Percentiles rank a stretch among this genome's conserved stretches.
Evolutionary conservation across 2,329 filamentous ascomycete genomes (phyloP).

Genomic region (Phoma sp.): DNA sequence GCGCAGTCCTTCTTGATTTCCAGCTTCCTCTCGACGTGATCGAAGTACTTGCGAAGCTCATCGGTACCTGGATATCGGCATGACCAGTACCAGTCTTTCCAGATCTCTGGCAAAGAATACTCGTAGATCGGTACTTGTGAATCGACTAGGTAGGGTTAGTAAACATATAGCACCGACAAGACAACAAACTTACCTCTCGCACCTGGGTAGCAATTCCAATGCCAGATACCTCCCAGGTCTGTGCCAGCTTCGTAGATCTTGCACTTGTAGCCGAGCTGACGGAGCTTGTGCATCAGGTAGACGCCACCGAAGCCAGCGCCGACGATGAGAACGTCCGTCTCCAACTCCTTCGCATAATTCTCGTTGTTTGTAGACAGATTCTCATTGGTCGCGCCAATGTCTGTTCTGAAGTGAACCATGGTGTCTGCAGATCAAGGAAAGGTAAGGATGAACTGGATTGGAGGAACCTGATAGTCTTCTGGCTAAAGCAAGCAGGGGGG

Average conservation of each 20-base stretch:
- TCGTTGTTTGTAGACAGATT: constrained; percentile 31
- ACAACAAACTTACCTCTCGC: constrained; percentile 39
- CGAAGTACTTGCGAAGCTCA: constrained; percentile 66
- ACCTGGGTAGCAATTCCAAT: constrained; percentile 56
- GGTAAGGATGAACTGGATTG: background rate
- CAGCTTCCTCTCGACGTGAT: constrained; percentile 64
- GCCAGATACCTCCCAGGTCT: constrained; percentile 55
- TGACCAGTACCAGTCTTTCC: constrained; percentile 65
- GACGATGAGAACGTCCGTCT: constrained; percentile 50
- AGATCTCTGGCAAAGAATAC: constrained; percentile 57
- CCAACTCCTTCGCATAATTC: constrained; percentile 46
- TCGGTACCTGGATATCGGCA: constrained; percentile 60
- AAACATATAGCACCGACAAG: background rate
- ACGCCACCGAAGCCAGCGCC: constrained; percentile 54
- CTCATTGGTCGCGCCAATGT: constrained; percentile 39
- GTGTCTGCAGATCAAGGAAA: background rate
- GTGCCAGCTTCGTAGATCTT: constrained; percentile 52
- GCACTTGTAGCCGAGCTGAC: constrained; percentile 50
- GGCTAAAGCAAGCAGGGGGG: background rate
- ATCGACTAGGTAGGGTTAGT: constrained; percentile 44
- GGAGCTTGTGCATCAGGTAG: constrained; percentile 52
- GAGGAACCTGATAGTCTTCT: background rate
- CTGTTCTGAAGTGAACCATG: constrained; percentile 44
- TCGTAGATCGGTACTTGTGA: constrained; percentile 57
- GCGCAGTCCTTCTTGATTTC: constrained; percentile 64